Base-by-base conservation (phyloP, 495 filamentous ascomycete species). In the Penicillium crystallinum region DNA sequence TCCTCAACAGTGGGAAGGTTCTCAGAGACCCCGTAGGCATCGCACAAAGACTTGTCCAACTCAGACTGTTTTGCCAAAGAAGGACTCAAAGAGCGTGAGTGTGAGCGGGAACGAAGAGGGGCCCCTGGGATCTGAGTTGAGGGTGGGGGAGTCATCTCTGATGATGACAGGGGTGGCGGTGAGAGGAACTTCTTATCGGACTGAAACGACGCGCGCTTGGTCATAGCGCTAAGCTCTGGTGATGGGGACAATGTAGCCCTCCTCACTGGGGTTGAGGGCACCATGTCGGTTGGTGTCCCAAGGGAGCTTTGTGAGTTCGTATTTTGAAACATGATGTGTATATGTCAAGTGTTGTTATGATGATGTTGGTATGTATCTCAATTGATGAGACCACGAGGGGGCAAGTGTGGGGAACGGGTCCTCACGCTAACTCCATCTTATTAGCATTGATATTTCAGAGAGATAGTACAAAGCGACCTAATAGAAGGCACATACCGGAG, bases 71-170 rank as follows among this genome's bases (percentile, higher is more conserved):
- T 83, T 19, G 81, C 70, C 53, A 66, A 72, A 61, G 55, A 71
- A 55, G 72, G 72, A 54, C 64, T 75, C 36, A 56, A 46, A 4
- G 63, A 66, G 37, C 57, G 60, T 5, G 74, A 76, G 62, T 63
- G 68, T 17, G 73, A 70, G 9, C 68, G 62, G 43, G 68, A 66
- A 8, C 59, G 72, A 46, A 59, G 72, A 56, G 60, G 73, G 55
- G 71, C 67, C 33, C 63, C 66, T 3, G 77, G 77, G 18, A 81
- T 63, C 61, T 91, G 88, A 6, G 85, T 83, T 2, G 88, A 90
- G 0, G 87, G 88, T 10, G 88, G 88, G 0, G 88, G 87, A 4
- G 88, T 90, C 68, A 90, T 73, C 46, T 77, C 73, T 38, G 71
- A 74, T 34, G 74, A 71, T 41, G 72, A 67, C 25, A 73, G 56